Conservation (phyloP, 2,329 filamentous ascomycete genomes). For the Cladophialophora yegresii region DNA sequence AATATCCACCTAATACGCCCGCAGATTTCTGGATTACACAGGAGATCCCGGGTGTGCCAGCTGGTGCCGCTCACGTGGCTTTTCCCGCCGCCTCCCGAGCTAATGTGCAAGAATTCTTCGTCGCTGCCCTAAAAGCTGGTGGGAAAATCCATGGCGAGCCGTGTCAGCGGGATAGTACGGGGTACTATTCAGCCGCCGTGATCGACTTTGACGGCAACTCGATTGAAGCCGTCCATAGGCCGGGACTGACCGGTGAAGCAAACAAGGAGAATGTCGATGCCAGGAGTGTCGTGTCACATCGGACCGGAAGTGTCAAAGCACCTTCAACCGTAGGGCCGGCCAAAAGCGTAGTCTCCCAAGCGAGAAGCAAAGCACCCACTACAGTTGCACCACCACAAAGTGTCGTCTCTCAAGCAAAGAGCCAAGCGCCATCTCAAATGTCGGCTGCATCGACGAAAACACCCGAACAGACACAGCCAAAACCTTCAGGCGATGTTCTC, state of each 20-base stretch:
- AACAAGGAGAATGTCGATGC: constrained; percentile 43
- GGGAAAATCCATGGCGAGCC: constrained; percentile 61
- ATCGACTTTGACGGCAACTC: constrained; percentile 81
- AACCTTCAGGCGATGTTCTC: constrained; percentile 39
- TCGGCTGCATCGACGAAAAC: background rate
- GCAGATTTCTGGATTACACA: constrained; percentile 67
- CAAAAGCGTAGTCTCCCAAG: constrained; percentile 21
- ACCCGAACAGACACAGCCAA: constrained; percentile 13
- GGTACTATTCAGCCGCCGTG: constrained; percentile 65
- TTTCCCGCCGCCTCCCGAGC: constrained; percentile 68
- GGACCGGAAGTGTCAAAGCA: constrained; percentile 19
- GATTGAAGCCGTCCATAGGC: constrained; percentile 71
- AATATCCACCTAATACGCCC: constrained; percentile 53
- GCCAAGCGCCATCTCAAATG: background rate
- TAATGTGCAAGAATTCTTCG: constrained; percentile 71
- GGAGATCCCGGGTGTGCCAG: constrained; percentile 56
- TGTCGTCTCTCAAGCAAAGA: constrained; percentile 11
- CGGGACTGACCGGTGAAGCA: constrained; percentile 61
- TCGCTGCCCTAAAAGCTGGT: constrained; percentile 66
- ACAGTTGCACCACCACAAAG: constrained; percentile 13
- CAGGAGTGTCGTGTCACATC: constrained; percentile 21
- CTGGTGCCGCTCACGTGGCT: constrained; percentile 62
- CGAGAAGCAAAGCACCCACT: constrained; percentile 12
- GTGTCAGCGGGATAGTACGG: constrained; percentile 54
- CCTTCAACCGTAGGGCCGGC: constrained; percentile 18